Evolutionary conservation across 352 stramenopile species (phyloP), one percentile per base, ranked within the genome.

Genomic region (Phytophthora quininea): DNA sequence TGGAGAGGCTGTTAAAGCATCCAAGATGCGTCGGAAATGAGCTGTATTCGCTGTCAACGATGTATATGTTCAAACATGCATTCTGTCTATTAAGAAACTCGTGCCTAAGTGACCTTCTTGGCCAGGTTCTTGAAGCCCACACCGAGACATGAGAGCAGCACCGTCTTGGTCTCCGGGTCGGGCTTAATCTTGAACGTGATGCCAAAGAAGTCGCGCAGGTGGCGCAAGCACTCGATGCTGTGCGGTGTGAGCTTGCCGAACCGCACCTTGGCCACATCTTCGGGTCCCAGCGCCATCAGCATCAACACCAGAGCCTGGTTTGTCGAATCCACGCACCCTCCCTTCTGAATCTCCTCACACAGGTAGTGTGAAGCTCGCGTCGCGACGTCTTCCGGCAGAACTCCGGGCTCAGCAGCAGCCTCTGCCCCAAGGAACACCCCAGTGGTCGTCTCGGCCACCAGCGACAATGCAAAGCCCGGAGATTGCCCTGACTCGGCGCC

Each of bases 381-480:
- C 4, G 97, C 98, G 27, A 99, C 84, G 67, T 99, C 96, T 82
- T 99, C 98, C 0, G 98, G 97, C 24, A 99, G 73, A 46, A 88
- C 89, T 32, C 89, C 89, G 15, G 82, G 85, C 5, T 86, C 80
- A 0, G 88, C 88, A 11, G 94, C 97, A 0, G 86, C 90, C 72
- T 99, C 97, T 0, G 96, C 92, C 3, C 91, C 93, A 6, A 99
- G 56, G 33, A 98, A 90, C 15, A 98, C 86, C 10, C 97, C 97
- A 3, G 93, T 98, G 6, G 96, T 99, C n/a, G 96, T 99, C 79
- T 99, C 97, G 0, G 96, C 95, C n/a, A 99, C 91, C 9, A 99
- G 80, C 31, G 93, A 91, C 19, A 98, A 71, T 58, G 90, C 92
- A 58, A 98, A 96, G 33, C 96, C 97, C 1, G 97, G 97, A 62